A percentile compares a stretch with the other conserved stretches of the same genome.
phyloP scores from a whole-genome alignment of 129 eudicot species.

The Pittosporum tobira region DNA sequence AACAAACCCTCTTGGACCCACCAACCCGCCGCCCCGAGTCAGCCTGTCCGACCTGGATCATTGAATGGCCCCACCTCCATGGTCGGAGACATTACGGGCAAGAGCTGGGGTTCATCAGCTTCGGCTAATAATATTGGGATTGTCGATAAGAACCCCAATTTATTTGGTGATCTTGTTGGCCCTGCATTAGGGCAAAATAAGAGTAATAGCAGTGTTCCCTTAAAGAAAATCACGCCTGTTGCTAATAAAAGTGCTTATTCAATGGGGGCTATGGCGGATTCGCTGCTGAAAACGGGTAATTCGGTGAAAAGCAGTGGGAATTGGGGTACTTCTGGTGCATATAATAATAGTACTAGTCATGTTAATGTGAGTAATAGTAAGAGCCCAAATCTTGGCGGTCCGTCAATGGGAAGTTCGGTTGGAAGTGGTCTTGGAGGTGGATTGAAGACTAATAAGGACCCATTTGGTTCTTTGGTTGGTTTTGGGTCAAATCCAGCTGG shows the following conservation, averaged over 20 bases:
- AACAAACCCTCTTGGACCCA: slow-evolving; percentile 76
- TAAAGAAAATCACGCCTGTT: slow-evolving; percentile 47
- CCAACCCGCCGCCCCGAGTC: slow-evolving; percentile 51
- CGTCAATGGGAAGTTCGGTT: slow-evolving; percentile 29
- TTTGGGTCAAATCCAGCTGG: slow-evolving; percentile 50
- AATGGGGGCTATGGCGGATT: slow-evolving; percentile 67
- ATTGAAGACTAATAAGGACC: slow-evolving; percentile 56
- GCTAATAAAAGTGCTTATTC: slow-evolving; percentile 39
- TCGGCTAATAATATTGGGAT: slow-evolving; percentile 41
- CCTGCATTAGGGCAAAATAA: slow-evolving; percentile 62
- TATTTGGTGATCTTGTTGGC: slow-evolving; percentile 82
- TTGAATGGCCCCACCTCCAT: slow-evolving; percentile 65
- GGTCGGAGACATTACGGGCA: slow-evolving; percentile 89
- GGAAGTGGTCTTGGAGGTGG: slow-evolving; percentile 56
- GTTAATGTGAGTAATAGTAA: slow-evolving; percentile 35
- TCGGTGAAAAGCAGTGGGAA: slow-evolving; percentile 23
- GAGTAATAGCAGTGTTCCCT: slow-evolving; percentile 49
- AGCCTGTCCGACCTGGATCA: slow-evolving; percentile 25
- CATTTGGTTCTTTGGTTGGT: slow-evolving; percentile 79
- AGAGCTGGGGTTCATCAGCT: slow-evolving; percentile 54
- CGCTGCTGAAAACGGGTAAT: slow-evolving; percentile 48
- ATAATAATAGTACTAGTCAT: slow-evolving; percentile 25
- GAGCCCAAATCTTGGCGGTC: slow-evolving; percentile 42
- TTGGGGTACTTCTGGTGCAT: slow-evolving; percentile 44
- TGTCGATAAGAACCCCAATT: slow-evolving; percentile 59